Conservation (phyloP, 208 protist genomes). For the Leishmania arabica region DNA sequence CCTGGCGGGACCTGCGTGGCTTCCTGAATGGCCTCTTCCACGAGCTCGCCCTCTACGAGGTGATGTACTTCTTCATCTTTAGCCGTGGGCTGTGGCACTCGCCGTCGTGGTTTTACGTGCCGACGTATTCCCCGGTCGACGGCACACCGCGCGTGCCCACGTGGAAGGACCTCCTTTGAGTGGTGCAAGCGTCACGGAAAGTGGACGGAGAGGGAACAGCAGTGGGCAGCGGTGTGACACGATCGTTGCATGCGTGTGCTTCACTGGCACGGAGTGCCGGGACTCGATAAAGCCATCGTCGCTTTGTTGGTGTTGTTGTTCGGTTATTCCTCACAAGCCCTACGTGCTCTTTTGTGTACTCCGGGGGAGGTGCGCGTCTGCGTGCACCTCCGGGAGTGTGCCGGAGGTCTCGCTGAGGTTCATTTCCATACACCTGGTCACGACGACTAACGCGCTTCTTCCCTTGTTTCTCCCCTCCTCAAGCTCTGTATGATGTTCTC, state of each 20-base stretch:
- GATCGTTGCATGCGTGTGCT: background rate
- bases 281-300: background rate
- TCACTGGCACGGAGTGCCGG: background rate
- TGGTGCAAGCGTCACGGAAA: background rate
- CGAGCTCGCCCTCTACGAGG: constrained; percentile 69
- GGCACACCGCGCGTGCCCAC: constrained; percentile 19
- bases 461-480: background rate
- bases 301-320: background rate
- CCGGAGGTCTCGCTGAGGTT: background rate
- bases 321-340: background rate
- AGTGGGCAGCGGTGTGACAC: background rate
- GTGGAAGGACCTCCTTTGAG: constrained; percentile 15
- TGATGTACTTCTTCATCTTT: constrained; percentile 87
- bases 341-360: background rate
- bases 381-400: background rate
- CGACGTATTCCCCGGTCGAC: constrained; percentile 55
- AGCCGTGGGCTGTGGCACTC: constrained; percentile 77
- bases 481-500: background rate
- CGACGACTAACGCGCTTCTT: background rate
- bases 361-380: background rate
- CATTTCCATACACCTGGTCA: too few species aligned
- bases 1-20: constrained; percentile 65
- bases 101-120: constrained; percentile 65
- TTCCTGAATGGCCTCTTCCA: constrained; percentile 68
- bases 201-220: background rate